Percentiles rank a stretch among this genome's conserved stretches.
These are phyloP conservation scores for Vigna reflexopilosa DNA, from an alignment of 306 rosid species.

Conservation along the genomic window DNA sequence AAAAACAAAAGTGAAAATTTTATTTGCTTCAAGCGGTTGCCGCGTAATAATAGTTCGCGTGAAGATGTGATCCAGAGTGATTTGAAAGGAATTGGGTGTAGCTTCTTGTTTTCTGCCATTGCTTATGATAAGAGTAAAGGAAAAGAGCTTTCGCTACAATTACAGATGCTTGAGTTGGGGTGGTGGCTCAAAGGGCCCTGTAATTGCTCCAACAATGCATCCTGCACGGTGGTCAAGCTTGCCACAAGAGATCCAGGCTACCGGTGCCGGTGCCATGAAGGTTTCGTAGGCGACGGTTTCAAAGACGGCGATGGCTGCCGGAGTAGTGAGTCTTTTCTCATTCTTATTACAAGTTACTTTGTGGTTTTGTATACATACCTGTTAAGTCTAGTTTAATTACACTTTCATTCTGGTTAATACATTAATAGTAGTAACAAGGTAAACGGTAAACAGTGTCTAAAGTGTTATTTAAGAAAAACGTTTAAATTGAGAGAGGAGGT, in stretches of 20 bases:
- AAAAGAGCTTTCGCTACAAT: conserved; percentile 47
- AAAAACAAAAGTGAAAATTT: conserved; percentile 14
- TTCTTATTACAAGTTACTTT: not conserved
- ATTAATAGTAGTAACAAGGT: not conserved
- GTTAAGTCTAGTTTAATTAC: not conserved
- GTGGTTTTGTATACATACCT: not conserved
- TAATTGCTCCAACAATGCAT: conserved; percentile 45
- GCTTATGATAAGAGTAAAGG: conserved; percentile 38
- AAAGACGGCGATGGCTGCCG: conserved; percentile 58
- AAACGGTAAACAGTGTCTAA: not conserved
- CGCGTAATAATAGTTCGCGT: not conserved
- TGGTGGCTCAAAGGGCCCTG: conserved; percentile 73
- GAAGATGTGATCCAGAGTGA: conserved; percentile 1
- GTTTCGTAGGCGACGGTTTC: conserved; percentile 79
- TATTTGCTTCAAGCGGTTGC: conserved; percentile 55
- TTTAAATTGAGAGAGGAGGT: not conserved
- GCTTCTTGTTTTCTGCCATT: conserved; percentile 59
- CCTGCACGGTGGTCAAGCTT: not conserved
- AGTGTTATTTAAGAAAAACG: not conserved
- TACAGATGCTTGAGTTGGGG: conserved; percentile 67
- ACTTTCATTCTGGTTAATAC: not conserved
- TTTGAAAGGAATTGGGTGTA: conserved; percentile 28
- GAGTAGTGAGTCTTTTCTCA: conserved; percentile 59
- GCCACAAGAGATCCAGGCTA: conserved; percentile 27
- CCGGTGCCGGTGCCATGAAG: conserved; percentile 66